These are phyloP conservation scores for Rhodamnia argentea DNA, from an alignment of 345 rosid genomes.

Conservation along the genomic window DNA sequence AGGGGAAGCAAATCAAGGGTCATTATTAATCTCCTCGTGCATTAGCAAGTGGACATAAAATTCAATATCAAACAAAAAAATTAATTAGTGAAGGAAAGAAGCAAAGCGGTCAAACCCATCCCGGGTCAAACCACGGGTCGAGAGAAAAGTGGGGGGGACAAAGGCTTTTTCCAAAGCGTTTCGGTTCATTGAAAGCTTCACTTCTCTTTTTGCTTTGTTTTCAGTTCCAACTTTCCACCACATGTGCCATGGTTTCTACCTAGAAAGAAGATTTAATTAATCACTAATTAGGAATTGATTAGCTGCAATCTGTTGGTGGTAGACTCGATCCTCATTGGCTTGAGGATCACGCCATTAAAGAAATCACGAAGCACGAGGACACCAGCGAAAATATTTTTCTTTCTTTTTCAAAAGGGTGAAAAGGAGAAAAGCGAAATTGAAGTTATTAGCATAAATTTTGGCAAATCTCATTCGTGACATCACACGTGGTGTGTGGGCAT, in stretches of 20 bases:
- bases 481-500: background rate
- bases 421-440: background rate
- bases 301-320: background rate
- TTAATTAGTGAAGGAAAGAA: background rate
- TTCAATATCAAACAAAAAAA: background rate
- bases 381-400: no score
- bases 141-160: background rate
- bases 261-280: background rate
- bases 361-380: background rate
- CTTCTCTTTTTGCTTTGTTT: background rate
- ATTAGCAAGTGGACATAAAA: background rate
- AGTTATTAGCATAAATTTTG: background rate
- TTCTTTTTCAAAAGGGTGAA: background rate
- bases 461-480: accelerated
- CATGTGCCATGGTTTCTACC: constrained; percentile 15
- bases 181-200: background rate
- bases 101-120: background rate
- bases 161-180: constrained; percentile 6
- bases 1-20: background rate
- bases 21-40: background rate
- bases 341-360: background rate
- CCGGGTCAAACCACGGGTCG: background rate
- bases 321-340: background rate
- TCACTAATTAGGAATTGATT: background rate
- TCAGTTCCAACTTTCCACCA: constrained; percentile 14